These are phyloP conservation scores for Marasmius fiardii DNA, from an alignment of 1,284 basidiomycete genomes.

Conservation along the genomic window DNA sequence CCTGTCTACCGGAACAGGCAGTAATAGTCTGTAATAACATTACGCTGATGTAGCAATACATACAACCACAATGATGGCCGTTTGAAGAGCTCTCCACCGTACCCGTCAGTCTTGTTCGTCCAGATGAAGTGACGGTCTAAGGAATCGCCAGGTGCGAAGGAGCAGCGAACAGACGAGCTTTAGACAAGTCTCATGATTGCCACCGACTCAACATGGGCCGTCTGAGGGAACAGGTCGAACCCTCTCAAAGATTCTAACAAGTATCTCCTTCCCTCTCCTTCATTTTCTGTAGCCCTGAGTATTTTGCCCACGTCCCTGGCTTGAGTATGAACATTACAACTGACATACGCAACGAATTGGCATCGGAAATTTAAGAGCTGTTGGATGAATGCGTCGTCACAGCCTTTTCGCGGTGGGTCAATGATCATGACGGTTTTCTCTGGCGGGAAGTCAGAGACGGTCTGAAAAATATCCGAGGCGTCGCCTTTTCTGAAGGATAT, in stretches of 20 bases:
- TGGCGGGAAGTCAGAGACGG: slow-evolving; percentile 66
- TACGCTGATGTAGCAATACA: too few relatives aligned
- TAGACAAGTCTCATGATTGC: slow-evolving; percentile 51
- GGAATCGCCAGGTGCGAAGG: too few relatives aligned
- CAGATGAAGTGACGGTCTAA: too few relatives aligned
- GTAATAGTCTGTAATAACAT: too few relatives aligned
- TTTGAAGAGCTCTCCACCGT: too few relatives aligned
- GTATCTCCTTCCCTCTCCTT: slow-evolving; percentile 48
- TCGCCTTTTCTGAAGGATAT: slow-evolving; percentile 68
- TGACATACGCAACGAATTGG: slow-evolving; percentile 82
- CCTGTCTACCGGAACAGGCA: too few relatives aligned
- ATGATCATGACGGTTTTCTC: slow-evolving; percentile 71
- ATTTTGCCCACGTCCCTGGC: slow-evolving; percentile 81
- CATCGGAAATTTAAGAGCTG: slow-evolving; percentile 77
- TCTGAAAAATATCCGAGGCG: slow-evolving; percentile 65
- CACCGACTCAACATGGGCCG: slow-evolving; percentile 86
- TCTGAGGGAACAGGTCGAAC: slow-evolving; percentile 93
- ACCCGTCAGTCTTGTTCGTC: too few relatives aligned
- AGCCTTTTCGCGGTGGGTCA: slow-evolving; percentile 91
- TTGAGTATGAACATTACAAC: slow-evolving; percentile 92
- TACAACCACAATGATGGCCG: too few relatives aligned
- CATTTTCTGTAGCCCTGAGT: slow-evolving; percentile 42
- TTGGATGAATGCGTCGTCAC: slow-evolving; percentile 77
- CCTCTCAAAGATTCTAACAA: slow-evolving; percentile 78
- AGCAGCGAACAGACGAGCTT: neutral